phyloP scores from a whole-genome alignment of 2,329 filamentous ascomycete species.

The Aspergillus tanneri region DNA sequence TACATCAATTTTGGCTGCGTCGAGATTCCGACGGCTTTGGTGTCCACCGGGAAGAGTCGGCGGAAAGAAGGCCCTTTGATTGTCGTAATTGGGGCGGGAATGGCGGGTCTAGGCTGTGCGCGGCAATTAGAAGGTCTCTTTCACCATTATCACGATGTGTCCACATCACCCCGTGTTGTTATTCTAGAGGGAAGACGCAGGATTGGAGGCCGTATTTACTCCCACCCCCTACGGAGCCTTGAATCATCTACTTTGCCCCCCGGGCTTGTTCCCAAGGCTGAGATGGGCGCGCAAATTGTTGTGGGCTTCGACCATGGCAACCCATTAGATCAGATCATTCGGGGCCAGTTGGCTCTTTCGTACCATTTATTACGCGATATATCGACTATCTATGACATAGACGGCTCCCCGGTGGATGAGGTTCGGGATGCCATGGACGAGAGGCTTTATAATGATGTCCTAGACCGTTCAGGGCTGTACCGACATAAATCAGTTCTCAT shows the following conservation, averaged over 20 bases:
- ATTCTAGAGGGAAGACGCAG: slow-evolving; percentile 83
- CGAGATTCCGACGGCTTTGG: slow-evolving; percentile 58
- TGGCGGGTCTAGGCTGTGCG: slow-evolving; percentile 88
- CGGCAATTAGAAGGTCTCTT: slow-evolving; percentile 87
- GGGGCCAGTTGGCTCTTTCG: slow-evolving; percentile 81
- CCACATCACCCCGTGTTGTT: slow-evolving; percentile 68
- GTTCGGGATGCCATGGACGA: slow-evolving; percentile 79
- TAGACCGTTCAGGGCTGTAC: slow-evolving; percentile 87
- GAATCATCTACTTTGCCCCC: slow-evolving; percentile 52
- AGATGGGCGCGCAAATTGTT: slow-evolving; percentile 98
- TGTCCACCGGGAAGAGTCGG: slow-evolving; percentile 42
- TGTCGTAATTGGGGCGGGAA: slow-evolving; percentile 87
- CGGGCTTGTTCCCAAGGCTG: slow-evolving; percentile 71
- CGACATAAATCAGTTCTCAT: slow-evolving; percentile 72
- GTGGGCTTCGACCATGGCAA: slow-evolving; percentile 96
- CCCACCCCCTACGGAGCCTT: slow-evolving; percentile 66
- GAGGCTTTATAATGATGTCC: slow-evolving; percentile 88
- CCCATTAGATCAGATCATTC: slow-evolving; percentile 84
- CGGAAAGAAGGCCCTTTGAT: slow-evolving; percentile 66
- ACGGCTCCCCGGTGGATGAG: slow-evolving; percentile 66
- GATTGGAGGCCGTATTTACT: slow-evolving; percentile 91
- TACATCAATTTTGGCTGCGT: slow-evolving; percentile 98
- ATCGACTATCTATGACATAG: slow-evolving; percentile 81
- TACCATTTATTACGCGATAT: slow-evolving; percentile 78
- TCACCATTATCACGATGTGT: slow-evolving; percentile 70